Evolutionary conservation across 176 grass and related monocot genomes (phyloP).

Genomic region (Dactylis glomerata): DNA sequence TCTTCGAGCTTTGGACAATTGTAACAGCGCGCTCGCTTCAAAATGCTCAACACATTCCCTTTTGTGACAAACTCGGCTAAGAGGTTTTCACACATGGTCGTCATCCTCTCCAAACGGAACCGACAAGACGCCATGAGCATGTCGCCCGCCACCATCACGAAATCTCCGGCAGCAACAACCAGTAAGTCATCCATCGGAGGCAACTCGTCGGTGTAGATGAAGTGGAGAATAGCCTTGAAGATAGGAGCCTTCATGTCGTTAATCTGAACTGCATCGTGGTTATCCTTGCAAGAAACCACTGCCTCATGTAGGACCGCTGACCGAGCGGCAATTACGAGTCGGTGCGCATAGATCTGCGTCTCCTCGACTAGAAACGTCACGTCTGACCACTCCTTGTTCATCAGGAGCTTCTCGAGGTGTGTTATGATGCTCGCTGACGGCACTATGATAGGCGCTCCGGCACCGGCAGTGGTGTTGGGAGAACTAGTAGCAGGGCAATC

Average conservation of each 20-base stretch:
- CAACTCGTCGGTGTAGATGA: background rate
- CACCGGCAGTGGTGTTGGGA: background rate
- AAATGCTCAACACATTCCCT: background rate
- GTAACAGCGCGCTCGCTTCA: background rate
- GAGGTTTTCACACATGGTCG: background rate
- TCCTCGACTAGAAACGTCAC: background rate
- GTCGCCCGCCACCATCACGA: background rate
- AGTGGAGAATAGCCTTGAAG: background rate
- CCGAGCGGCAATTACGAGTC: background rate
- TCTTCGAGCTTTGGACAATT: background rate
- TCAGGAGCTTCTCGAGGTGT: background rate
- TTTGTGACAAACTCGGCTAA: background rate
- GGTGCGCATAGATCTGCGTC: background rate
- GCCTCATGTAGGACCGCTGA: background rate
- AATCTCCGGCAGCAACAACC: background rate
- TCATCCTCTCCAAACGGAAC: background rate
- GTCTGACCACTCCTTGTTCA: background rate
- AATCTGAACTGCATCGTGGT: background rate
- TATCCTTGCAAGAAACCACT: too few species aligned
- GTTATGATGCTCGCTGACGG: background rate
- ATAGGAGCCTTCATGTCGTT: background rate
- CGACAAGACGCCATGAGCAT: background rate
- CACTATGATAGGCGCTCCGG: background rate
- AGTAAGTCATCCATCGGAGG: background rate
- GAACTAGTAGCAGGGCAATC: background rate